A percentile compares a stretch with the other conserved stretches of the same genome.
These are phyloP conservation scores for Chalaropsis ovoidea DNA, from an alignment of 2,329 filamentous ascomycete species.

Conservation along the genomic window DNA sequence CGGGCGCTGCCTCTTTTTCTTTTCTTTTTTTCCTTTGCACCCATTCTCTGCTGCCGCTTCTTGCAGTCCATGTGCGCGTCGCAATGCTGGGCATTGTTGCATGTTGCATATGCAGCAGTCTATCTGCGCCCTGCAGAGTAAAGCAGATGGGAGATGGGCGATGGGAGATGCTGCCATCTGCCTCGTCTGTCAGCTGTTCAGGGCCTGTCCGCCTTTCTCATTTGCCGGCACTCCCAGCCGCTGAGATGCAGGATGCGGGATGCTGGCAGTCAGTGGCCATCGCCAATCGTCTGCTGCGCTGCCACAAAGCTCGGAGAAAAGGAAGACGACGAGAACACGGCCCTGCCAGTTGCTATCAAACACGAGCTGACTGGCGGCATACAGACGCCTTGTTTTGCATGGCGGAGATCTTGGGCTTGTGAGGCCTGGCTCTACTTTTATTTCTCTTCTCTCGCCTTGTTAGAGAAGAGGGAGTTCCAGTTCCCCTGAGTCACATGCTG, in stretches of 20 bases:
- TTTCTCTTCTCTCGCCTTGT: neutral
- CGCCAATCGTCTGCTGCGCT: neutral
- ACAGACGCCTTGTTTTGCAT: conserved; percentile 1
- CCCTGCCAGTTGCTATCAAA: neutral
- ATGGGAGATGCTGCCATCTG: conserved; percentile 6
- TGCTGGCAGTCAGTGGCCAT: neutral
- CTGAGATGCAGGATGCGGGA: neutral
- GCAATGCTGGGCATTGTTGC: neutral
- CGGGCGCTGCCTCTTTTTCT: neutral
- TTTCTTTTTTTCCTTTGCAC: neutral
- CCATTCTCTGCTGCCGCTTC: neutral
- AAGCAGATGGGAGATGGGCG: neutral
- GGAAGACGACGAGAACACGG: neutral
- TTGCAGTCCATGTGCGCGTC: neutral
- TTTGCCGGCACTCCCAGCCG: neutral
- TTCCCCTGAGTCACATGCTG: neutral
- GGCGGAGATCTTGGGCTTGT: neutral
- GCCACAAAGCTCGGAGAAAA: neutral
- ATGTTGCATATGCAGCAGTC: neutral
- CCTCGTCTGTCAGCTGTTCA: neutral
- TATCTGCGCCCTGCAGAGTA: neutral
- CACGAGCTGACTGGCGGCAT: conserved; percentile 7
- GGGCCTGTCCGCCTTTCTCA: neutral
- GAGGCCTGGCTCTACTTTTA: neutral
- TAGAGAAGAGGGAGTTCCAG: neutral